Base-by-base conservation (phyloP, 2,329 filamentous ascomycete genomes). In the Claviceps pazoutovae region DNA sequence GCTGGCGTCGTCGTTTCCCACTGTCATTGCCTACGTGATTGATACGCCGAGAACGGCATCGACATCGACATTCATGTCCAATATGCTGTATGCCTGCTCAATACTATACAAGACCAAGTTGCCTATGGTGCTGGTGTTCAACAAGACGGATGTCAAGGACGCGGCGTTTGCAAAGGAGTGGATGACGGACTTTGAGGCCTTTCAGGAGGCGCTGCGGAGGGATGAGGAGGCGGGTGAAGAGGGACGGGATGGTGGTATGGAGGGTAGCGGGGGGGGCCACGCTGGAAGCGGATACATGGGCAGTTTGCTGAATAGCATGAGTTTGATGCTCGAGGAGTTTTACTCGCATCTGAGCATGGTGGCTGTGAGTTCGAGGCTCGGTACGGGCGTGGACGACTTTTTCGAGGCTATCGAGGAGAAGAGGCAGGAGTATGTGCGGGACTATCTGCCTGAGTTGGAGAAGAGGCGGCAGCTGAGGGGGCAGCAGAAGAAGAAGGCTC, bases 121-220 rank as follows among this genome's bases (percentile, higher is more conserved):
- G 0, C 93, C 93, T 23, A 98, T 98, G 93, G 94, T 98, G 51
- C 73, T 98, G 7, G 93, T 98, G 11, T 97, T 98, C 76, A 98
- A 98, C 75, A 98, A 98, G 73, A 96, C 90, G 0, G 93, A 98
- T 62, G 88, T 95, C 43, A 88, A 95, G 66, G 86, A 94, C 61
- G 88, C 89, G 0, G 78, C 80, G 26, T 95, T 95, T 62, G 93
- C 90, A 1, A 93, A 91, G 70, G 89, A 97, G 64, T 98, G 94
- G 93, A 98, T 98, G 93, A 95, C 90, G 5, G 91, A 98, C 67
- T 98, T 96, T 62, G 93, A 98, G 58, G 82, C 86, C 1, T 98
- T 98, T 71, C 93, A 97, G 65, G 80, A 80, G 16, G 91, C 94
- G 1, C 74, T 98, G 46, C 79, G 80, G 48, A 72, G 79, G 26